Percentiles rank a stretch among this genome's conserved stretches.
These are phyloP conservation scores for Termitomyces sp. DNA, from an alignment of 768 basidiomycete genomes.

Conservation along the genomic window DNA sequence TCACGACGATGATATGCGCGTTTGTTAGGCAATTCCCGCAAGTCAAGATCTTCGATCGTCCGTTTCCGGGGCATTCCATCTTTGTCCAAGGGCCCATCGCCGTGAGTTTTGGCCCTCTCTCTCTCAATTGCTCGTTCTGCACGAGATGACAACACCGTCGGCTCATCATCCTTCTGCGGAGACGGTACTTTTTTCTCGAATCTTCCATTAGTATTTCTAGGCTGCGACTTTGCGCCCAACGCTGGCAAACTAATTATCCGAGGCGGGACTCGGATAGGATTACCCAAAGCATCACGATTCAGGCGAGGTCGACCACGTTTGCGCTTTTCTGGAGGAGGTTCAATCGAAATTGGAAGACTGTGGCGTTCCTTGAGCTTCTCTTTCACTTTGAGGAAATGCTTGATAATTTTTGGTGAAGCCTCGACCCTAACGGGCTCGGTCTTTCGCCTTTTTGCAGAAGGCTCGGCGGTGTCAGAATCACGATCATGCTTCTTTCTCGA, in stretches of 20 bases:
- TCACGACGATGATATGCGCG: constrained; percentile 18
- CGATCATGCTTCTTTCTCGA: constrained; percentile 25
- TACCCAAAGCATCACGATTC: constrained; percentile 19
- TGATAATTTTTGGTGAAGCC: constrained; percentile 18
- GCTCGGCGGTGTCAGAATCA: constrained; percentile 27
- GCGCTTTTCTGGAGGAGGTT: constrained; percentile 22
- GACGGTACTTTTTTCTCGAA: constrained; percentile 58
- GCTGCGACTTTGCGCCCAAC: constrained; percentile 32
- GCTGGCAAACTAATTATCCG: constrained; percentile 15
- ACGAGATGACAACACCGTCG: constrained; percentile 21
- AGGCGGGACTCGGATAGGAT: constrained; percentile 10
- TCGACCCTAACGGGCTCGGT: constrained; percentile 28
- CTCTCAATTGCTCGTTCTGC: constrained; percentile 36
- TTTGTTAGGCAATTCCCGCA: constrained; percentile 28
- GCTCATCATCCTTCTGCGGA: constrained; percentile 25
- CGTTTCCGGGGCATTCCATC: constrained; percentile 21
- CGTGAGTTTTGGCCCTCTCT: constrained; percentile 25
- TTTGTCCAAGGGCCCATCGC: constrained; percentile 15
- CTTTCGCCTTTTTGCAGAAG: constrained; percentile 45
- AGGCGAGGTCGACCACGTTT: constrained; percentile 38
- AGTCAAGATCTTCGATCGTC: constrained; percentile 22
- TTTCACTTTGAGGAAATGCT: constrained; percentile 5
- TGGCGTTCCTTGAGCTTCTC: constrained; percentile 10
- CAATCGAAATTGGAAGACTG: constrained; percentile 11
- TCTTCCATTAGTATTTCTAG: constrained; percentile 57